Evolutionary conservation across 1,139 yeast genomes (phyloP).

Genomic region (Taphrina sp.): DNA sequence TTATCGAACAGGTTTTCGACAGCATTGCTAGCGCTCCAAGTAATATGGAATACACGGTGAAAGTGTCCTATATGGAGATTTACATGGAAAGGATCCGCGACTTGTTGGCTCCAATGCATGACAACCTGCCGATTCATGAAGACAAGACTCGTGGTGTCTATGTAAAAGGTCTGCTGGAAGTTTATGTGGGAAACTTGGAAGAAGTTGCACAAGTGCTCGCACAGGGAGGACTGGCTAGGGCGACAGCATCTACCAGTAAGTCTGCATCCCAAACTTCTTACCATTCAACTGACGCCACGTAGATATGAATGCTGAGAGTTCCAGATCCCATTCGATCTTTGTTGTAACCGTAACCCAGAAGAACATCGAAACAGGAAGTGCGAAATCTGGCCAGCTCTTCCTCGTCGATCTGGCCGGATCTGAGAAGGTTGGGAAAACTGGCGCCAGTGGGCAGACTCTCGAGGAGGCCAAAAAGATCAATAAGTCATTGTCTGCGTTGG

Average conservation of each 20-base stretch:
- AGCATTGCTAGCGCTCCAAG: constrained; percentile 54
- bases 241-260: constrained; percentile 56
- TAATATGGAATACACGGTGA: constrained; percentile 65
- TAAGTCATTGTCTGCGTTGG: constrained; percentile 71
- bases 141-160: constrained; percentile 65
- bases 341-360: constrained; percentile 65
- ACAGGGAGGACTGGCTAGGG: constrained; percentile 58
- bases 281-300: not conserved
- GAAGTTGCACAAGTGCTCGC: constrained; percentile 61
- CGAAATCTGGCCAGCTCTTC: constrained; percentile 66
- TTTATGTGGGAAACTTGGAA: constrained; percentile 57
- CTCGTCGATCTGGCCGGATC: constrained; percentile 88
- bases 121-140: constrained; percentile 60
- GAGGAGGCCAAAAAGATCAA: constrained; percentile 87
- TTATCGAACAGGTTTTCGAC: constrained; percentile 64
- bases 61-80: constrained; percentile 76
- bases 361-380: constrained; percentile 54
- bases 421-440: constrained; percentile 80
- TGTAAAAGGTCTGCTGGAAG: constrained; percentile 65
- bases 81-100: constrained; percentile 77
- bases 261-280: not conserved
- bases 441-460: constrained; percentile 69
- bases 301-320: constrained; percentile 69
- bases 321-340: constrained; percentile 80
- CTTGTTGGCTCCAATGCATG: constrained; percentile 47